These are phyloP conservation scores for Termitomyces sp. DNA, from an alignment of 768 basidiomycete genomes.

Conservation along the genomic window DNA sequence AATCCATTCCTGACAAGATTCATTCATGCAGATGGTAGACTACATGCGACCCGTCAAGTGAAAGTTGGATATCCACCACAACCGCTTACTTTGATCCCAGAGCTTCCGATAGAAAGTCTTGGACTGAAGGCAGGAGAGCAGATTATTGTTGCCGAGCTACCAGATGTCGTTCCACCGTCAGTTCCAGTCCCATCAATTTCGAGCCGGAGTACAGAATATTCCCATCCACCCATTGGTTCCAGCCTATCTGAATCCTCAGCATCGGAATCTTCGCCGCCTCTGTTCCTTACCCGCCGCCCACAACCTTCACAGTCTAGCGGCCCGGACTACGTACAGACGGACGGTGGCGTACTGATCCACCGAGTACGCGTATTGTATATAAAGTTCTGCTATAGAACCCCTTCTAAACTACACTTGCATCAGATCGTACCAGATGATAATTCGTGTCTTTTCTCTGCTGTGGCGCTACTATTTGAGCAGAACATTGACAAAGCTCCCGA, in stretches of 20 bases:
- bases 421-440: conserved; percentile 92
- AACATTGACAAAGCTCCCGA: conserved; percentile 62
- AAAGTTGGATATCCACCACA: conserved; percentile 85
- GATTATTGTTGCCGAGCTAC: conserved; percentile 64
- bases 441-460: conserved; percentile 86
- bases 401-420: neutral
- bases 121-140: conserved; percentile 80
- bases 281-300: neutral
- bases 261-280: neutral
- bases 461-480: conserved; percentile 83
- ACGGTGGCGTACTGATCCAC: conserved; percentile 68
- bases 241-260: neutral
- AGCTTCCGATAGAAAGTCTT: conserved; percentile 70
- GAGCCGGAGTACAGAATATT: conserved; percentile 4
- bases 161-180: conserved; percentile 17
- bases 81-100: conserved; percentile 63
- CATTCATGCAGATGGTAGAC: neutral
- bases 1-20: neutral
- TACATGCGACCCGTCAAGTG: conserved; percentile 37
- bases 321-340: conserved; percentile 55
- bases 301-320: conserved; percentile 22
- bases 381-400: neutral
- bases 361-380: conserved; percentile 38
- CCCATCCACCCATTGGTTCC: conserved; percentile 10
- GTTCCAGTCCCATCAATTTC: conserved; percentile 8